Evolutionary conservation across 139 green algal species (phyloP).

Genomic region (Closterium sp.): DNA sequence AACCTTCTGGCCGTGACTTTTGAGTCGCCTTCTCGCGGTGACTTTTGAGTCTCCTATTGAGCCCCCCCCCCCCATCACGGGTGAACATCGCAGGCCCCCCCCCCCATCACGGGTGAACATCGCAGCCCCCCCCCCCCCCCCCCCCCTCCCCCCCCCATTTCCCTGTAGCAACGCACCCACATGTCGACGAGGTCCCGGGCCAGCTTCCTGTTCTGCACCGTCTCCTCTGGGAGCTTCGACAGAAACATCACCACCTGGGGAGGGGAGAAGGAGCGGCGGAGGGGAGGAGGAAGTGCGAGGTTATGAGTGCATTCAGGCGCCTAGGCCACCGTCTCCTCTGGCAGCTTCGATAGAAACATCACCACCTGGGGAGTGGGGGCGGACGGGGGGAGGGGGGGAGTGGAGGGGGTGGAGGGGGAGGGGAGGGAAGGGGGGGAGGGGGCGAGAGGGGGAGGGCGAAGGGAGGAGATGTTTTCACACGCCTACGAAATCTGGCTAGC

Average conservation of each 20-base stretch:
- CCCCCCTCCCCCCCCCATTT: not conserved
- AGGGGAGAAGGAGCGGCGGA: not conserved
- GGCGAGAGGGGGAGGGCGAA: not conserved
- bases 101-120: not conserved
- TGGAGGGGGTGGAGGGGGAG: not conserved
- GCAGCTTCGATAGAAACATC: constrained; percentile 72
- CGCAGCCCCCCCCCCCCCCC: not conserved
- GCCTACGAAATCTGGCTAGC: no score
- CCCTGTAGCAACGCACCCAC: constrained; percentile 51
- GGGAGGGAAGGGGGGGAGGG: not conserved
- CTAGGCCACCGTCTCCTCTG: constrained; percentile 63
- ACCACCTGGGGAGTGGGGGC: constrained; percentile 48
- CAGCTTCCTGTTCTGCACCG: constrained; percentile 57
- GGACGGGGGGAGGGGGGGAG: no score
- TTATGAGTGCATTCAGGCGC: no score
- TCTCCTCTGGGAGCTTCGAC: constrained; percentile 69
- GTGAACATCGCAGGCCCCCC: no score
- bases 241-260: constrained; percentile 68
- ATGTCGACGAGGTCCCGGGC: constrained; percentile 64
- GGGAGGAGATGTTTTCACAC: no score
- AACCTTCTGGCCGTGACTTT: no score
- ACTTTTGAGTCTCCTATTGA: no score
- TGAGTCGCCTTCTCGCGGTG: no score
- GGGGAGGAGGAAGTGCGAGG: not conserved
- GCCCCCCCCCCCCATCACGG: no score